phyloP scores from a whole-genome alignment of 805 yeast genomes.

The Kodamaea lidongshanica region DNA sequence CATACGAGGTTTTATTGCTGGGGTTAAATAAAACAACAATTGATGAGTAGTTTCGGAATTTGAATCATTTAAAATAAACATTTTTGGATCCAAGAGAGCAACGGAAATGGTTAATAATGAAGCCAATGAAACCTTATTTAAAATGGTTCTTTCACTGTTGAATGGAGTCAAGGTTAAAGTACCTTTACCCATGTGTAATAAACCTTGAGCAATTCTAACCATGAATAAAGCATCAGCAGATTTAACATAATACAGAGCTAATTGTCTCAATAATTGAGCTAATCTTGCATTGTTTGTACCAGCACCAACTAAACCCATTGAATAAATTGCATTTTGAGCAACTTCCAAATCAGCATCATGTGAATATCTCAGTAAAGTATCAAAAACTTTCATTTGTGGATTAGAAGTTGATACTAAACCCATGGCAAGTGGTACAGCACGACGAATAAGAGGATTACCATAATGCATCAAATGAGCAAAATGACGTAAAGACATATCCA shows the following conservation, averaged over 20 bases:
- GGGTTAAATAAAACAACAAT: slow-evolving; percentile 75
- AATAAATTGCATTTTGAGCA: slow-evolving; percentile 88
- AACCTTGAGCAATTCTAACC: slow-evolving; percentile 92
- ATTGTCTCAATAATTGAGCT: slow-evolving; percentile 90
- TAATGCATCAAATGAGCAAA: slow-evolving; percentile 97
- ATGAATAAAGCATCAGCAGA: slow-evolving; percentile 87
- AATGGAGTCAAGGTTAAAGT: slow-evolving; percentile 85
- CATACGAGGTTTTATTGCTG: slow-evolving; percentile 90
- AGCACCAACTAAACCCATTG: slow-evolving; percentile 98
- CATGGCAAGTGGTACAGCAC: slow-evolving; percentile 98
- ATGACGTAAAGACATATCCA: slow-evolving; percentile 94
- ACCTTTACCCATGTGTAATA: slow-evolving; percentile 94
- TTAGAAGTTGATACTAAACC: slow-evolving; percentile 88
- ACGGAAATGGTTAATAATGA: slow-evolving; percentile 79
- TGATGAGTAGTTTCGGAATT: slow-evolving; percentile 52
- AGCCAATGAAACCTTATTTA: slow-evolving; percentile 86
- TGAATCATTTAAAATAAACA: slow-evolving; percentile 67
- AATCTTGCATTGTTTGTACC: slow-evolving; percentile 98
- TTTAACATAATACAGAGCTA: slow-evolving; percentile 87
- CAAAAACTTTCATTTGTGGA: slow-evolving; percentile 96
- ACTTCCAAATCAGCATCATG: slow-evolving; percentile 94
- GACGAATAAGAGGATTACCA: slow-evolving; percentile 83
- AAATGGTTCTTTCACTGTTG: slow-evolving; percentile 78
- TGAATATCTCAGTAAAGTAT: slow-evolving; percentile 90
- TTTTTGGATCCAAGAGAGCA: slow-evolving; percentile 77